phyloP scores from a whole-genome alignment of 768 basidiomycete genomes.

The Mycena venus region DNA sequence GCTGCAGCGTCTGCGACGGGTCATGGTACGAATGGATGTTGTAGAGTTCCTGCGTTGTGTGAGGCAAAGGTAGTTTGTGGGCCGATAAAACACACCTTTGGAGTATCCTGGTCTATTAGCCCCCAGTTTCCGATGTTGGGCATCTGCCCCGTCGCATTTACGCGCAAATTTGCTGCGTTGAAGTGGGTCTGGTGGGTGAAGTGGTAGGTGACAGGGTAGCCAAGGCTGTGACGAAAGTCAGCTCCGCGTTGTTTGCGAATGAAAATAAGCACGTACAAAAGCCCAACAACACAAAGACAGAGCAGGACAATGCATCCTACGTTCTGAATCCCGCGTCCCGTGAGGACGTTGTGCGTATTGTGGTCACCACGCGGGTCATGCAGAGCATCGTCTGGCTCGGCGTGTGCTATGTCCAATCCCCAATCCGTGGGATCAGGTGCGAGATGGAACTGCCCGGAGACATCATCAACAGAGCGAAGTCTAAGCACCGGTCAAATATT shows the following conservation, averaged over 20 bases:
- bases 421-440: conserved; percentile 61
- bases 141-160: conserved; percentile 21
- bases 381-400: conserved; percentile 70
- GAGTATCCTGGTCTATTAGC: conserved; percentile 51
- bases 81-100: neutral
- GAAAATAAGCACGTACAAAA: conserved; percentile 51
- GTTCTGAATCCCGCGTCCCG: conserved; percentile 72
- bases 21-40: conserved; percentile 55
- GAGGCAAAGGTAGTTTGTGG: too few species aligned
- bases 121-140: conserved; percentile 53
- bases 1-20: conserved; percentile 50
- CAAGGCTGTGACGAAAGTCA: conserved; percentile 71
- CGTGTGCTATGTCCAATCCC: conserved; percentile 46
- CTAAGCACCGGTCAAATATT: neutral
- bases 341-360: conserved; percentile 60
- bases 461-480: neutral
- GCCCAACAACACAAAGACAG: conserved; percentile 43
- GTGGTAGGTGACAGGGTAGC: conserved; percentile 44
- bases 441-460: conserved; percentile 55
- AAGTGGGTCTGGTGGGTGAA: neutral
- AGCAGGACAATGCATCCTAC: conserved; percentile 58
- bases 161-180: neutral
- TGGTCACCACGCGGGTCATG: conserved; percentile 69
- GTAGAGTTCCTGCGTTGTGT: conserved; percentile 48
- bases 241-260: conserved; percentile 54